Base-by-base conservation (phyloP, 176 grass and related monocot genomes). In the Eragrostis curvula region DNA sequence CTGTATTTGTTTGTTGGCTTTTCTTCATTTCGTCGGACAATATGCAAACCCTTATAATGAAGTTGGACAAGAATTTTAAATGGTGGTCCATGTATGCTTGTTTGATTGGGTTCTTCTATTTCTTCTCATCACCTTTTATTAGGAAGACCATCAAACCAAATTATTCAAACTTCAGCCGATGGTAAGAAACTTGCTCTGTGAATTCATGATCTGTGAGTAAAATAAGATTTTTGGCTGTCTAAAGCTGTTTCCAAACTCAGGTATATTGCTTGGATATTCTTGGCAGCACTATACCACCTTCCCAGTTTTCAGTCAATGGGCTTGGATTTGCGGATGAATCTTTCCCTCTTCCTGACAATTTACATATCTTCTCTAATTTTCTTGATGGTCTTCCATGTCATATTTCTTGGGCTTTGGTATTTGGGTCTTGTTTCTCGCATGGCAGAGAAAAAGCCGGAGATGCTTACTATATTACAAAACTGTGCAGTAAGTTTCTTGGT, bases 301-400 rank as follows among this genome's bases (percentile, higher is more conserved):
- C 96, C 96, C n/a, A 99, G 96, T 91, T 99, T 99, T 89, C 93
- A 88, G 68, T 99, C 96, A 32, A 99, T 99, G 96, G 96, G 96
- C 43, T 82, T 99, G 75, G 93, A 99, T 93, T 86, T 99, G 87
- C 73, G 91, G 55, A 99, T 99, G 96, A 99, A 99, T 73, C 89
- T 99, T 75, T 99, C 93, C 81, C 75, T 99, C 50, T 99, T 91
- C 82, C 85, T 96, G 44, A 93, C 75, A 30, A 94, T 99, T 82
- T 99, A 91, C 81, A 90, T 91, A 50, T 87, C 96, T 45, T 99
- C 96, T 43, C 82, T 99, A 84, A 24, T 93, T 86, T 95, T 98
- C 79, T 81, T 98, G 77, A 91, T 90, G 20, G 87, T 96, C 32
- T 99, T 99, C 57, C 93, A 99, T 85, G 81, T 99, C 43, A 90